Percentiles rank a stretch among this genome's conserved stretches.
phyloP scores from a whole-genome alignment of 2,329 filamentous ascomycete species.

The Calonectria pauciramosa region DNA sequence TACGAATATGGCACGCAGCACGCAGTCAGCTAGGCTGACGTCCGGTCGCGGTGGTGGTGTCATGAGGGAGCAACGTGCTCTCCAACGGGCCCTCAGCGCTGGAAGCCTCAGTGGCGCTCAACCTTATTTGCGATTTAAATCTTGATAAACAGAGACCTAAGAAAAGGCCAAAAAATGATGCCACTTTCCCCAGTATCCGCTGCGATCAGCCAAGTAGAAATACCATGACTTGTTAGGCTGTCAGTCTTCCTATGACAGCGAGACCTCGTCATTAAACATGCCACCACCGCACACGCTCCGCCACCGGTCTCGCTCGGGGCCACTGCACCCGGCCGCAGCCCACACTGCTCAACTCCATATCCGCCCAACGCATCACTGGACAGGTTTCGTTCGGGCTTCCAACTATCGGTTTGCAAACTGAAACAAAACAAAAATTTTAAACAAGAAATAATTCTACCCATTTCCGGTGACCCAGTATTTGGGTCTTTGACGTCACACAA shows the following conservation, averaged over 20 bases:
- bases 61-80: slow-evolving; percentile 4
- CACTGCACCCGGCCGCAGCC: slow-evolving; percentile 21
- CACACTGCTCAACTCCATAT: slow-evolving; percentile 9
- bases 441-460: not conserved
- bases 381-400: not conserved
- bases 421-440: not conserved
- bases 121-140: not conserved
- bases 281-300: slow-evolving; percentile 14
- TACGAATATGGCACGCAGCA: not conserved
- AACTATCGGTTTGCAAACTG: not conserved
- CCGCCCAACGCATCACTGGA: slow-evolving; percentile 16
- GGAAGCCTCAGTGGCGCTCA: not conserved
- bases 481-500: not conserved
- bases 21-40: not conserved
- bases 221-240: not conserved
- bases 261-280: slow-evolving; percentile 26
- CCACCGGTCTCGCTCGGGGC: slow-evolving; percentile 27
- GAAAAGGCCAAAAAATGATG: slow-evolving; percentile 9
- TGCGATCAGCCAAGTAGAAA: not conserved
- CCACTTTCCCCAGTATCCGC: slow-evolving; percentile 10
- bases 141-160: not conserved
- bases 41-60: slow-evolving; percentile 14
- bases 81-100: not conserved
- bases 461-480: not conserved
- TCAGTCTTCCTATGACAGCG: not conserved